These are phyloP conservation scores for Acorus gramineus DNA, from an alignment of 106 monocot genomes.

Conservation along the genomic window DNA sequence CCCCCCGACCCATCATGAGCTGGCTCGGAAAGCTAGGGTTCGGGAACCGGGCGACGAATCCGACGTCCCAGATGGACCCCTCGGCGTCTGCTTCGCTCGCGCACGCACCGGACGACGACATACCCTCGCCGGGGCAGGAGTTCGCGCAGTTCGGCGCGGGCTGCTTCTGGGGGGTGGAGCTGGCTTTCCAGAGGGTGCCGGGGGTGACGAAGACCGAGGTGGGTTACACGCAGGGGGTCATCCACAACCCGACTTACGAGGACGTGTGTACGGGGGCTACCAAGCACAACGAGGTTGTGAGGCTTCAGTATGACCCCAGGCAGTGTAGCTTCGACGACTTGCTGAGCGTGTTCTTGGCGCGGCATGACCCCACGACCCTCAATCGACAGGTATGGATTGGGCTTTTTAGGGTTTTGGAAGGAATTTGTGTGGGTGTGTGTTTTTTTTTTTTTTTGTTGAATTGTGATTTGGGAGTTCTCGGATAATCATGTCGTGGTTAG, in stretches of 20 bases:
- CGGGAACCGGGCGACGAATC: too few species aligned
- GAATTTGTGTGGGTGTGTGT: too few species aligned
- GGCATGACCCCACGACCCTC: slow-evolving; percentile 68
- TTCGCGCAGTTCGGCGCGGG: slow-evolving; percentile 66
- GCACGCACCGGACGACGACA: slow-evolving; percentile 23
- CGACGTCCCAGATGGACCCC: too few species aligned
- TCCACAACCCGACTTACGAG: slow-evolving; percentile 43
- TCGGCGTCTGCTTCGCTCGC: not conserved
- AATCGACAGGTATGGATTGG: slow-evolving; percentile 50
- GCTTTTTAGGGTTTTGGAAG: not conserved
- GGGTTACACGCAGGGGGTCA: slow-evolving; percentile 73
- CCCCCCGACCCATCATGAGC: too few species aligned
- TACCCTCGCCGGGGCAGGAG: slow-evolving; percentile 16
- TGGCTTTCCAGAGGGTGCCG: slow-evolving; percentile 71
- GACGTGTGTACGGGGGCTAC: slow-evolving; percentile 53
- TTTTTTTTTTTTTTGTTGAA: not conserved
- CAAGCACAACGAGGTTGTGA: slow-evolving; percentile 63
- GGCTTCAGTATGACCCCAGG: slow-evolving; percentile 62
- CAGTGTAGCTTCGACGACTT: slow-evolving; percentile 40
- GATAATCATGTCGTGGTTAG: too few species aligned
- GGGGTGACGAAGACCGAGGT: slow-evolving; percentile 76
- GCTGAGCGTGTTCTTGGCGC: slow-evolving; percentile 61
- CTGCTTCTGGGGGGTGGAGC: slow-evolving; percentile 81
- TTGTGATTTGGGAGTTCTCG: too few species aligned
- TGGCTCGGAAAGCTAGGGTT: too few species aligned